These are phyloP conservation scores for Cicer bijugum DNA, from an alignment of 306 rosid species.

Conservation along the genomic window DNA sequence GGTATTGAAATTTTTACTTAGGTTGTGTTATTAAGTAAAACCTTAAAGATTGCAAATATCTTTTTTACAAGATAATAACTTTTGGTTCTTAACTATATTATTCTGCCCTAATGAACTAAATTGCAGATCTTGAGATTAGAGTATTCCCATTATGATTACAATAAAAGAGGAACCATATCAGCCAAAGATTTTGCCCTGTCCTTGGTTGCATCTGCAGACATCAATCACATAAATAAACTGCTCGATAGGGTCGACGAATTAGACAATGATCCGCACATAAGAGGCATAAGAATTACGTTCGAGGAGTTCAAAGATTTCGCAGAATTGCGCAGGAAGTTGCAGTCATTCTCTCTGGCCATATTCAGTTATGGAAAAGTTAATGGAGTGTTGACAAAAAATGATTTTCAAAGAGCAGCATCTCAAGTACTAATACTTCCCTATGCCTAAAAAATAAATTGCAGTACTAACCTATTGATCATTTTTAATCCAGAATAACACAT, in stretches of 20 bases:
- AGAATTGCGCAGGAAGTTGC: slow-evolving; percentile 62
- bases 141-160: slow-evolving; percentile 76
- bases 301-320: slow-evolving; percentile 72
- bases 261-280: slow-evolving; percentile 43
- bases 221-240: slow-evolving; percentile 66
- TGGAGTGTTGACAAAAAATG: slow-evolving; percentile 63
- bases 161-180: slow-evolving; percentile 58
- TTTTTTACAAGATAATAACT: not conserved
- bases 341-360: slow-evolving; percentile 69
- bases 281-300: slow-evolving; percentile 53
- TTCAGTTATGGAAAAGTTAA: slow-evolving; percentile 82
- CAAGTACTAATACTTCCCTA: slow-evolving; percentile 53
- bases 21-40: not conserved
- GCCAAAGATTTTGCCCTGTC: slow-evolving; percentile 84
- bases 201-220: slow-evolving; percentile 81
- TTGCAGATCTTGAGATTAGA: slow-evolving; percentile 71
- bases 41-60: slow-evolving; percentile 9
- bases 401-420: slow-evolving; percentile 86
- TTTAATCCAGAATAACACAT: slow-evolving; percentile 17
- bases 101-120: not conserved
- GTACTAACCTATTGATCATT: not conserved
- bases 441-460: not conserved
- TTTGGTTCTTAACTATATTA: not conserved
- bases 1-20: slow-evolving; percentile 45
- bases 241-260: slow-evolving; percentile 64